Conservation (phyloP, 176 grass and related monocot genomes). For the Microstegium vimineum region DNA sequence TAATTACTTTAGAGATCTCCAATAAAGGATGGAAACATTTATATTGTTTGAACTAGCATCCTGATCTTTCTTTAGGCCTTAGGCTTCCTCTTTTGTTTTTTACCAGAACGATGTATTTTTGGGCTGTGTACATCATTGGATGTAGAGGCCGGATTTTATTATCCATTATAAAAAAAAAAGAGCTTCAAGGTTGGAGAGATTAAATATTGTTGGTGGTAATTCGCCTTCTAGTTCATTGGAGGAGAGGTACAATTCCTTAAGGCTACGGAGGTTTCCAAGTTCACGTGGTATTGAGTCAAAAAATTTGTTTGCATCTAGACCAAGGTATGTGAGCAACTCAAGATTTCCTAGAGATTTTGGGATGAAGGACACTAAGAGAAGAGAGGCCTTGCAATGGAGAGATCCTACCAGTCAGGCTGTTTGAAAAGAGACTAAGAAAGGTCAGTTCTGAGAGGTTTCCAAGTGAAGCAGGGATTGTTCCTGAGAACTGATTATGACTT, state of each 20-base stretch:
- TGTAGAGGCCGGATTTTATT: too few species aligned
- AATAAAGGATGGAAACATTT: too few species aligned
- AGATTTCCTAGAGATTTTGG: neutral
- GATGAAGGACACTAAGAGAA: neutral
- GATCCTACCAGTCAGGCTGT: neutral
- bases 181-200: neutral
- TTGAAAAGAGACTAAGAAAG: neutral
- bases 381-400: neutral
- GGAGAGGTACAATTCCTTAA: neutral
- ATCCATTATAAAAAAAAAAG: too few species aligned
- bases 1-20: too few species aligned
- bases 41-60: too few species aligned
- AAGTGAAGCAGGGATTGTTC: slow-evolving; percentile 13
- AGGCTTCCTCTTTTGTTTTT: too few species aligned
- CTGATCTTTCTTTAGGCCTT: too few species aligned
- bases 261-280: neutral
- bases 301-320: neutral
- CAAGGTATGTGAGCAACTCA: neutral
- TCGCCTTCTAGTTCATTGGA: neutral
- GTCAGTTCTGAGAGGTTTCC: slow-evolving; percentile 6
- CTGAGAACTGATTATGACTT: neutral
- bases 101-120: too few species aligned
- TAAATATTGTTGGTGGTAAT: neutral
- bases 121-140: too few species aligned
- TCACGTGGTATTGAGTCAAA: neutral